phyloP scores from a whole-genome alignment of 306 rosid species.

The Gastrolobium bilobum region DNA sequence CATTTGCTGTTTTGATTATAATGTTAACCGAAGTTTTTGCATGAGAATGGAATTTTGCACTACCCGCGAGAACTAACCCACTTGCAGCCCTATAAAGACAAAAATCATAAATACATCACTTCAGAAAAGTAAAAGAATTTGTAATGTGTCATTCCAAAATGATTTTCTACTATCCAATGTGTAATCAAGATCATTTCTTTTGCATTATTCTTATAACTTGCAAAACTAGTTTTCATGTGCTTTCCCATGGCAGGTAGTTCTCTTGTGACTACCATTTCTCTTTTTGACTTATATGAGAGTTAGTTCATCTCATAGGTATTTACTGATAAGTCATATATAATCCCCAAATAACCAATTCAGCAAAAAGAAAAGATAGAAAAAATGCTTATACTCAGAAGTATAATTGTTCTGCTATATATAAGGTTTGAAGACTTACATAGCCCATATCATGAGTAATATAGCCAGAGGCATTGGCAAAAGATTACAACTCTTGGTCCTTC shows the following conservation, averaged over 20 bases:
- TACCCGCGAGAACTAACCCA: constrained; percentile 70
- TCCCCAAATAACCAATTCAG: no score
- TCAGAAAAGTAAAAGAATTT: background rate
- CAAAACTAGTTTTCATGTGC: background rate
- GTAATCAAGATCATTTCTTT: constrained; percentile 12
- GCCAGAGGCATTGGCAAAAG: constrained; percentile 54
- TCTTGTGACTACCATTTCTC: no score
- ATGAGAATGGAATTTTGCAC: constrained; percentile 59
- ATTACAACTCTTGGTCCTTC: constrained; percentile 45
- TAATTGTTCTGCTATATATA: background rate
- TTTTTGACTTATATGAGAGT: no score
- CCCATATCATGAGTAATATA: constrained; percentile 56
- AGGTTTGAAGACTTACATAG: constrained; percentile 62
- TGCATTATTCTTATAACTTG: background rate
- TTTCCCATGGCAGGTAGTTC: background rate
- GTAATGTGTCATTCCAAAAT: background rate
- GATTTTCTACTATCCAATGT: constrained; percentile 20
- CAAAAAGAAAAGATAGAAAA: background rate
- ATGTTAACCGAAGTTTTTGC: constrained; percentile 62
- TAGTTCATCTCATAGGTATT: no score
- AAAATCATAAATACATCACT: background rate
- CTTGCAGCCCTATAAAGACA: constrained; percentile 62
- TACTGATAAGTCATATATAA: no score
- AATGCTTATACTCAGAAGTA: background rate
- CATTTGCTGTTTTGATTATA: constrained; percentile 68